Percentiles rank a stretch among this genome's conserved stretches.
Conservation (phyloP, 2,329 filamentous ascomycete species). For the Alternaria tenuissima region DNA sequence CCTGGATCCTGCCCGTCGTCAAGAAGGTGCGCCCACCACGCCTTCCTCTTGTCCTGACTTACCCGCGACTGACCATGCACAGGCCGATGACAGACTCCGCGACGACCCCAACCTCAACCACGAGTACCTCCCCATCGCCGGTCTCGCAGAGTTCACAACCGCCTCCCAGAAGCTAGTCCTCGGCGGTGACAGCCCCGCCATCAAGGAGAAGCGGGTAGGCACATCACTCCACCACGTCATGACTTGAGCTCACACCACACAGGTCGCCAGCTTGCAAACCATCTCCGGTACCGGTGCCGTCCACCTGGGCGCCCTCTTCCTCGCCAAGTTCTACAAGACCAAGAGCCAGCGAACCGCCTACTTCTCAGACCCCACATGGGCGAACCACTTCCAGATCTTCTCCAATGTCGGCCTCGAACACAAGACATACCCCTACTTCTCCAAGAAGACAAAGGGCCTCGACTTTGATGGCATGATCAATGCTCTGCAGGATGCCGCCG, state of each 20-base stretch:
- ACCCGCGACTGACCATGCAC: slow-evolving; percentile 15
- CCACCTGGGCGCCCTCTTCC: slow-evolving; percentile 92
- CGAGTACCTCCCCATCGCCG: slow-evolving; percentile 97
- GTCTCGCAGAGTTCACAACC: slow-evolving; percentile 82
- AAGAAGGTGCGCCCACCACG: slow-evolving; percentile 75
- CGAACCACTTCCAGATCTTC: slow-evolving; percentile 99
- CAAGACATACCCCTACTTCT: slow-evolving; percentile 93
- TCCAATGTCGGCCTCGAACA: slow-evolving; percentile 82
- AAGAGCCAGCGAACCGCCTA: slow-evolving; percentile 77
- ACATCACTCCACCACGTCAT: slow-evolving; percentile 24
- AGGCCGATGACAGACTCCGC: slow-evolving; percentile 91
- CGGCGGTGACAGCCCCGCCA: slow-evolving; percentile 78
- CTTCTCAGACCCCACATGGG: slow-evolving; percentile 95
- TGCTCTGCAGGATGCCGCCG: slow-evolving; percentile 72
- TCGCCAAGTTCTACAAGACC: slow-evolving; percentile 83
- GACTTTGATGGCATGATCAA: slow-evolving; percentile 89
- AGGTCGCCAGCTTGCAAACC: slow-evolving; percentile 83
- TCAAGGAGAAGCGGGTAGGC: slow-evolving; percentile 79
- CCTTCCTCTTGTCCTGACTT: background rate
- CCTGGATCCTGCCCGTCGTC: slow-evolving; percentile 95
- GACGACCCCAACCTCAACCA: slow-evolving; percentile 92
- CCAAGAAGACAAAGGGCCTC: slow-evolving; percentile 84
- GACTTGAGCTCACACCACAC: slow-evolving; percentile 40
- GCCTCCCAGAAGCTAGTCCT: slow-evolving; percentile 93
- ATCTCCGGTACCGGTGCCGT: slow-evolving; percentile 97